Conservation (phyloP, 2,329 filamentous ascomycete genomes). For the Venturia pyrina region DNA sequence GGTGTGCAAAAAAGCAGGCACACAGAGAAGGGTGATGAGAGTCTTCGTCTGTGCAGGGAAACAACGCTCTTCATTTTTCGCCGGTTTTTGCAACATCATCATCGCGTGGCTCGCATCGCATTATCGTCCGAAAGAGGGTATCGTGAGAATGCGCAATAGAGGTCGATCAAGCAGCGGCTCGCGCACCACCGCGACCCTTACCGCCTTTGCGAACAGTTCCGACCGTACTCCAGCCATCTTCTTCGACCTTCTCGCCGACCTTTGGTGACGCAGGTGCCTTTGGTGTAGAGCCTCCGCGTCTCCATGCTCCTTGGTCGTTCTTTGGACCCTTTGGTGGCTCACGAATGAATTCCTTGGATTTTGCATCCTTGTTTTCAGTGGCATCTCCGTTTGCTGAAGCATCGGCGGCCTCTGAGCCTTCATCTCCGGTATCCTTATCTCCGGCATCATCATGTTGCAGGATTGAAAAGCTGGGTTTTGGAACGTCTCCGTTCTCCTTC, state of each 20-base stretch:
- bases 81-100: background rate
- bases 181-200: conserved; percentile 9
- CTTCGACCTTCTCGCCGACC: conserved; percentile 34
- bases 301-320: conserved; percentile 13
- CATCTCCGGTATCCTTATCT: conserved; percentile 25
- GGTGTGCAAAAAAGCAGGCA: background rate
- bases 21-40: background rate
- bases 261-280: conserved; percentile 24
- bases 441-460: conserved; percentile 29
- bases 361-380: conserved; percentile 38
- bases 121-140: conserved; percentile 5
- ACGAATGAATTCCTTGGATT: conserved; percentile 45
- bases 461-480: conserved; percentile 40
- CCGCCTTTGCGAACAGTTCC: conserved; percentile 12
- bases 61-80: conserved; percentile 7
- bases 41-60: background rate
- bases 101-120: background rate
- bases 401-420: conserved; percentile 27
- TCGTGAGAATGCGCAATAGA: conserved; percentile 1
- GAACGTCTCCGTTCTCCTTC: conserved; percentile 20
- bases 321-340: conserved; percentile 25
- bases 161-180: conserved; percentile 5
- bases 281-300: conserved; percentile 25
- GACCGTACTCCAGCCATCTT: conserved; percentile 46
- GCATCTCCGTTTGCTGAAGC: conserved; percentile 28